Conservation (phyloP, 805 yeast species). For the Candida silvicultrix region DNA sequence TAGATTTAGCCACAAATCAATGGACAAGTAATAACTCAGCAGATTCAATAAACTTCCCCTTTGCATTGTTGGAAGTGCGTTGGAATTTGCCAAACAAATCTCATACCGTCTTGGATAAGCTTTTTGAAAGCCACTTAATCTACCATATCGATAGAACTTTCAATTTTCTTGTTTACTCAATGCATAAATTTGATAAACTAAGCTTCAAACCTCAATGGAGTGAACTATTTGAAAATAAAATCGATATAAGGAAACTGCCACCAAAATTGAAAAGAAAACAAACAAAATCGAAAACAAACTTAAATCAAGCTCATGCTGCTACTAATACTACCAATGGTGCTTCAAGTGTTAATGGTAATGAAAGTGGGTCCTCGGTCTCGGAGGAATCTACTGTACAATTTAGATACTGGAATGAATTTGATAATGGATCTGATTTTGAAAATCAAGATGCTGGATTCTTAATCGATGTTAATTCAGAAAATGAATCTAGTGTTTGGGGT, state of each 20-base stretch:
- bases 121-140: conserved; percentile 42
- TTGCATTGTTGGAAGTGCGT: conserved; percentile 41
- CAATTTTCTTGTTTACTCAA: conserved; percentile 23
- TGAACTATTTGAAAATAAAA: conserved; percentile 21
- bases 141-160: conserved; percentile 37
- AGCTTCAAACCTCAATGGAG: conserved; percentile 34
- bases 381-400: conserved; percentile 18
- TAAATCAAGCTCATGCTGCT: neutral
- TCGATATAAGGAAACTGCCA: conserved; percentile 44
- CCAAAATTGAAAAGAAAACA: conserved; percentile 10
- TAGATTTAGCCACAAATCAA: conserved; percentile 4
- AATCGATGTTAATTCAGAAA: conserved; percentile 25
- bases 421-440: conserved; percentile 50
- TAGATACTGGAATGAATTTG: conserved; percentile 66
- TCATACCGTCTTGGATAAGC: conserved; percentile 24
- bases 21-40: conserved; percentile 14
- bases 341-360: neutral
- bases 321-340: conserved; percentile 1
- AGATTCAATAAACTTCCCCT: conserved; percentile 31
- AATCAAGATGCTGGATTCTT: conserved; percentile 29
- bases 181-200: conserved; percentile 24
- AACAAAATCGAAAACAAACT: neutral
- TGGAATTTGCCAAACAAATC: conserved; percentile 30
- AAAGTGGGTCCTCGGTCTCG: conserved; percentile 2
- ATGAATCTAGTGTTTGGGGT: conserved; percentile 21